Evolutionary conservation across 495 filamentous ascomycete species (phyloP).

Genomic region (Aspergillus mulundensis): DNA sequence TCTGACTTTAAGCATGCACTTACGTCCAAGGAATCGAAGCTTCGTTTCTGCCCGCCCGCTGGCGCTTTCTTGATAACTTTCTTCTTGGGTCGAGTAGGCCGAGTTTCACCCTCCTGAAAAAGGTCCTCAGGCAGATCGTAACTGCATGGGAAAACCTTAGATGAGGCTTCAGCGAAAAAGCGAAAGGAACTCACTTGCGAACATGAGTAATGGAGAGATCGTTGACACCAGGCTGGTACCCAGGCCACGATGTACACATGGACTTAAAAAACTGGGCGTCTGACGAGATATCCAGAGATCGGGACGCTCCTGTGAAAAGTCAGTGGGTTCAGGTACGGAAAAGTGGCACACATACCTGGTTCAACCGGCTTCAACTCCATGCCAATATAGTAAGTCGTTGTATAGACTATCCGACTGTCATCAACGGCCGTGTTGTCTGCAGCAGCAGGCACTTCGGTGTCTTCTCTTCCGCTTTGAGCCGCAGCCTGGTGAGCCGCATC

Average conservation of each 20-base stretch:
- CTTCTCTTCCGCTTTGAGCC: slow-evolving; percentile 45
- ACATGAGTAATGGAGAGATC: slow-evolving; percentile 69
- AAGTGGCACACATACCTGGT: slow-evolving; percentile 24
- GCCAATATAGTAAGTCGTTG: slow-evolving; percentile 85
- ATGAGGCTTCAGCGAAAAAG: slow-evolving; percentile 5
- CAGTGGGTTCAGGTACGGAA: slow-evolving; percentile 19
- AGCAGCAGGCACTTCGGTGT: slow-evolving; percentile 40
- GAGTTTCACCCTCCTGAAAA: slow-evolving; percentile 75
- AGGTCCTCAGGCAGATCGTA: slow-evolving; percentile 85
- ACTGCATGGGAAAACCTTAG: slow-evolving; percentile 44
- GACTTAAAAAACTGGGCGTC: slow-evolving; percentile 73
- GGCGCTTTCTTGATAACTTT: slow-evolving; percentile 50
- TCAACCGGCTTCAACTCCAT: slow-evolving; percentile 54
- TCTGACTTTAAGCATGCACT: slow-evolving; percentile 31
- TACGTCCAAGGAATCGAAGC: slow-evolving; percentile 46
- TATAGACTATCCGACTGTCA: slow-evolving; percentile 59
- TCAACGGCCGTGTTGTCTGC: slow-evolving; percentile 36
- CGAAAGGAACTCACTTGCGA: slow-evolving; percentile 57
- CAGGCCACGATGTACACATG: slow-evolving; percentile 60
- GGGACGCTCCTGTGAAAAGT: slow-evolving; percentile 42
- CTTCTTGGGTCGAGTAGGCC: slow-evolving; percentile 60
- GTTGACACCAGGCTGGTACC: slow-evolving; percentile 60
- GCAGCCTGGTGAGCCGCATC: slow-evolving; percentile 51
- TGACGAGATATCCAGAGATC: slow-evolving; percentile 59
- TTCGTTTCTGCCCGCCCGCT: slow-evolving; percentile 36